Evolutionary conservation across 2,329 filamentous ascomycete genomes (phyloP), one percentile per base, ranked within the genome.

Genomic region (Aspergillus alliaceus): DNA sequence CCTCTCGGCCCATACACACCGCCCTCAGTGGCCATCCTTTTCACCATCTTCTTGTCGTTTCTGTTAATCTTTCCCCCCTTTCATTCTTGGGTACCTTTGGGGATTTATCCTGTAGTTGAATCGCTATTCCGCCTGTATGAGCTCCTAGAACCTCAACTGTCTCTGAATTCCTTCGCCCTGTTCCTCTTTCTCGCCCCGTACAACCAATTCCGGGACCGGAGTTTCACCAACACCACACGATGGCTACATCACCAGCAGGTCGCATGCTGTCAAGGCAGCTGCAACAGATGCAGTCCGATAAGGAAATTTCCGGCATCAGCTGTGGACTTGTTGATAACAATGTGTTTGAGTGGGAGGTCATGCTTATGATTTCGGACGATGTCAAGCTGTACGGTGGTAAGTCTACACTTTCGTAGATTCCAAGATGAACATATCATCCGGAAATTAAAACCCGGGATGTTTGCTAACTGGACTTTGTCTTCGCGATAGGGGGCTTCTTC

Each of bases 301-400:
- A 92, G 72, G 92, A 96, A 75, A 89, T 98, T 47, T 91, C 91
- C 0, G 95, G 93, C 53, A 96, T 98, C 70, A 97, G 92, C 60
- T 96, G 91, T 68, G 95, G 95, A 0, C 80, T 99, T 42, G 87
- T 93, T 52, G 87, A 88, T 68, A 90, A 90, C 74, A 89, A 96
- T 72, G 87, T 98, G 9, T 97, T 97, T 65, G 90, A 96, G 79
- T 99, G 95, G 95, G 93, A 98, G 76, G 92, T 98, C 20, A 96
- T 97, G 90, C 86, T 99, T 59, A 98, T 99, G 93, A 93, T 98
- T 64, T 91, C 86, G 61, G 93, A 97, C 67, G 92, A 96, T 71
- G 93, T 90, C 77, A 93, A 93, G 77, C 90, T 90, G 75, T 97
- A 97, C 68, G 93, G 93, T 68, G 93, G 93, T 93, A 78, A 57